Percentiles rank a stretch among this genome's conserved stretches.
These are phyloP conservation scores for Aspergillus eucalypticola DNA, from an alignment of 2,329 filamentous ascomycete genomes.

Conservation along the genomic window DNA sequence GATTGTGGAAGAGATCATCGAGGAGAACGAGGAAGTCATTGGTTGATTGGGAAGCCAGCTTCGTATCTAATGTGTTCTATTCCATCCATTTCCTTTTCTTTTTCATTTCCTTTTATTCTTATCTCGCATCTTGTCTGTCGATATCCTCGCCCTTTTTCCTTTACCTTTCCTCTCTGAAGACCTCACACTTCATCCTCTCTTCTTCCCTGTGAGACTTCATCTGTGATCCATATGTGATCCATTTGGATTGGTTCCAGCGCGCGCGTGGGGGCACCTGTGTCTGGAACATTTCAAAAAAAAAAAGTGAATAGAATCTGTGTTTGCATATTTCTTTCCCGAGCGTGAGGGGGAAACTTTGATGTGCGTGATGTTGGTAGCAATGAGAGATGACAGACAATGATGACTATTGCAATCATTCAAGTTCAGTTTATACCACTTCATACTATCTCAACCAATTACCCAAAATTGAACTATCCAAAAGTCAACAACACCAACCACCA, in stretches of 20 bases:
- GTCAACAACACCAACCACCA: slow-evolving; percentile 8
- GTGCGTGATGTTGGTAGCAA: slow-evolving; percentile 27
- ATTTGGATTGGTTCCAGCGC: slow-evolving; percentile 23
- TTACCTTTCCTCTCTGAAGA: slow-evolving; percentile 20
- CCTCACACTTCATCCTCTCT: slow-evolving; percentile 12
- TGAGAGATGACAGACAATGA: slow-evolving; percentile 31
- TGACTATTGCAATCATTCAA: slow-evolving; percentile 11
- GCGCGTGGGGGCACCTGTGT: slow-evolving; percentile 10
- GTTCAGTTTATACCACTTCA: too few relatives aligned
- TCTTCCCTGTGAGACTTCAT: slow-evolving; percentile 20
- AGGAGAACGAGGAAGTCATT: slow-evolving; percentile 78
- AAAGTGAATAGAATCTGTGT: slow-evolving; percentile 30
- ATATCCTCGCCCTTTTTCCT: slow-evolving; percentile 28
- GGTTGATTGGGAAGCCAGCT: slow-evolving; percentile 35
- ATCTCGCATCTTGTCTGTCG: slow-evolving; percentile 31
- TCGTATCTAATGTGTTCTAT: slow-evolving; percentile 35
- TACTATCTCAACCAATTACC: not conserved
- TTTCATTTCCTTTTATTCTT: slow-evolving; percentile 27
- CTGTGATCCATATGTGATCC: slow-evolving; percentile 20
- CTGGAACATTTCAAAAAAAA: slow-evolving; percentile 18
- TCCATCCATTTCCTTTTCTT: slow-evolving; percentile 28
- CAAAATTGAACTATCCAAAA: not conserved
- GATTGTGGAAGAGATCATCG: slow-evolving; percentile 79
- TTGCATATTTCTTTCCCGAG: slow-evolving; percentile 20
- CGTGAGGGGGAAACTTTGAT: slow-evolving; percentile 14